Percentiles rank a stretch among this genome's conserved stretches.
Evolutionary conservation across 495 filamentous ascomycete genomes (phyloP).

Genomic region (Clohesyomyces aquaticus): DNA sequence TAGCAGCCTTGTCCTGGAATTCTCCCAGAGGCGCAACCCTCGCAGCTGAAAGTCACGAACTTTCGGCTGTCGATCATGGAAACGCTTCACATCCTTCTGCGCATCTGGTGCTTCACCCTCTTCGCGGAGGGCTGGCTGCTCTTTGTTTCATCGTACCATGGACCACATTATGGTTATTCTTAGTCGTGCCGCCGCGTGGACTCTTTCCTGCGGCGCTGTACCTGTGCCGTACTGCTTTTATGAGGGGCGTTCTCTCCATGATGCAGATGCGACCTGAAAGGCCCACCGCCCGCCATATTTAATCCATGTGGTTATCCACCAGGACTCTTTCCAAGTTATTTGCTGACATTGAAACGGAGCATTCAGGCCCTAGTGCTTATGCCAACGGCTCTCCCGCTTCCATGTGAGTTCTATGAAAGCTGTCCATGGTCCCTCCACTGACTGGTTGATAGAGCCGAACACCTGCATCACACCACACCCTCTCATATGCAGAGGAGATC

Average conservation of each 20-base stretch:
- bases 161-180: not conserved
- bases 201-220: conserved; percentile 13
- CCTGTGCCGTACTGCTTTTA: conserved; percentile 6
- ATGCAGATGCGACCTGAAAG: conserved; percentile 37
- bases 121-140: conserved; percentile 27
- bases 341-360: conserved; percentile 39
- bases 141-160: conserved; percentile 22
- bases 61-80: conserved; percentile 27
- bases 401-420: conserved; percentile 38
- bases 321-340: conserved; percentile 12
- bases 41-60: conserved; percentile 35
- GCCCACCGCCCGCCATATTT: conserved; percentile 35
- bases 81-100: conserved; percentile 19
- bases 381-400: conserved; percentile 39
- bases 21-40: conserved; percentile 29
- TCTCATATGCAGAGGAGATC: conserved; percentile 40
- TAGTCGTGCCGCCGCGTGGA: conserved; percentile 8
- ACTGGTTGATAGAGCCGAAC: conserved; percentile 35
- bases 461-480: conserved; percentile 36
- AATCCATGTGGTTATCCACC: conserved; percentile 40
- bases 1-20: conserved; percentile 36
- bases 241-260: conserved; percentile 19
- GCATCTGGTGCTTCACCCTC: not conserved
- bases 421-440: conserved; percentile 19
- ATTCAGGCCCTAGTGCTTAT: conserved; percentile 37